Base-by-base conservation (phyloP, 2,329 filamentous ascomycete species). In the Aspergillus novofumigatus region DNA sequence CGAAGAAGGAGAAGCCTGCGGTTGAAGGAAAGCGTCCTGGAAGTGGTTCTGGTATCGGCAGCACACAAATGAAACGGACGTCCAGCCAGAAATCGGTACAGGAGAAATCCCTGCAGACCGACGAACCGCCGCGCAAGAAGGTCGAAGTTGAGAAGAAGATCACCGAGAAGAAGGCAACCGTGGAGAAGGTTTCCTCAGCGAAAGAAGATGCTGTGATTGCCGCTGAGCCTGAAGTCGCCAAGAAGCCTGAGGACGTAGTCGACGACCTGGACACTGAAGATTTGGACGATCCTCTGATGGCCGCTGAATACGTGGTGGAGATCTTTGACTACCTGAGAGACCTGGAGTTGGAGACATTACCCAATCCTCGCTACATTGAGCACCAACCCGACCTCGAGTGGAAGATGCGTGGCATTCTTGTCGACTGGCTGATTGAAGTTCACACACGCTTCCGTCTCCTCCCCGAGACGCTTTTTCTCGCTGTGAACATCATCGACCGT, bases 351-450 rank as follows among this genome's bases (percentile, higher is more conserved):
- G 78, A 81, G 73, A 91, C 81, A 75, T 86, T 92, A 70, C 92
- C 93, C 65, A 97, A 97, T 77, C 88, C 92, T 20, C 80, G 94
- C 61, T 99, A 99, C 80, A 99, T 99, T 87, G 85, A 89, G 52
- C 90, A 93, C 76, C 94, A 99, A 73, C 89, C 90, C 62, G 92
- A 97, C 67, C 82, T 99, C 11, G 93, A 97, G 75, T 99, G 94
- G 94, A 96, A 96, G 83, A 97, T 96, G 79, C 91, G 94, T 67
- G 93, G 92, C 62, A 97, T 99, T 65, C 85, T 99, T 54, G 87
- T 97, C 64, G 94, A 99, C 79, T 99, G 94, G 94, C 83, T 99
- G 63, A 92, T 99, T 62, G 94, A 99, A 75, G 94, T 99, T 49
- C 94, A 99, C 80, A 96, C 91, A 23, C 90, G 93, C 56, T 99